phyloP scores from a whole-genome alignment of 2,329 filamentous ascomycete species.

The Septoria petroselini region DNA sequence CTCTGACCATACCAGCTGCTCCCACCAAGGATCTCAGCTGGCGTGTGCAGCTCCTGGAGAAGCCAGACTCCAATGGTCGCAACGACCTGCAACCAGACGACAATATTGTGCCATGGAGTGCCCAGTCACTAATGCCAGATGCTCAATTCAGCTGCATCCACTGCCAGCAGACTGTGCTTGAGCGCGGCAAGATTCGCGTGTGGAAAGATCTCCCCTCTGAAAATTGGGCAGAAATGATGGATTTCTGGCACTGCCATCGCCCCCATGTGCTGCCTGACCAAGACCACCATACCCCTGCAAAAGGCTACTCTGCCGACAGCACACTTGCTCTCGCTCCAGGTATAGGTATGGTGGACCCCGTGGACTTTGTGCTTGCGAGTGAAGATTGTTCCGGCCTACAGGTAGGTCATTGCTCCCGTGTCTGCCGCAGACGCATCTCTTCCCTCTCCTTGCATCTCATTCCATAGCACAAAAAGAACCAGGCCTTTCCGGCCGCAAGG shows the following conservation, averaged over 20 bases:
- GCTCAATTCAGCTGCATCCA: slow-evolving; percentile 32
- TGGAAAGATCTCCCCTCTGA: slow-evolving; percentile 97
- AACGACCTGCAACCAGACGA: slow-evolving; percentile 27
- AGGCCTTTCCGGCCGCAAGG: slow-evolving; percentile 35
- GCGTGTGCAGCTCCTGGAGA: slow-evolving; percentile 52
- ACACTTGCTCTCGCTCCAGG: slow-evolving; percentile 63
- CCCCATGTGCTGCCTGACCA: slow-evolving; percentile 60
- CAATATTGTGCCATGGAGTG: slow-evolving; percentile 46
- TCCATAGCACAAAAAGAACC: slow-evolving; percentile 38
- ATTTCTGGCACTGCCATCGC: slow-evolving; percentile 99
- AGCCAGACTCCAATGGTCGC: slow-evolving; percentile 15
- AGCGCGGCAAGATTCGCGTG: slow-evolving; percentile 41
- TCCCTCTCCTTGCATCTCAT: slow-evolving; percentile 6
- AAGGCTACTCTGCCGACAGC: slow-evolving; percentile 82
- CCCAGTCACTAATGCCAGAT: slow-evolving; percentile 34
- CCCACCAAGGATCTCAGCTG: slow-evolving; percentile 53
- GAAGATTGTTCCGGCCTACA: slow-evolving; percentile 58
- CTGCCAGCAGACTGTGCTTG: slow-evolving; percentile 32
- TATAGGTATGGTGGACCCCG: slow-evolving; percentile 76
- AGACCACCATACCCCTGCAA: slow-evolving; percentile 42
- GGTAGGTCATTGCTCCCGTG: slow-evolving; percentile 39
- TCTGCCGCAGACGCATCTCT: not conserved
- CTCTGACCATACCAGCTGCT: slow-evolving; percentile 50
- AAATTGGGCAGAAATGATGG: slow-evolving; percentile 99
- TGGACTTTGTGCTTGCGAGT: slow-evolving; percentile 68